Conservation (phyloP, 2,329 filamentous ascomycete species). For the Mycogone perniciosa region DNA sequence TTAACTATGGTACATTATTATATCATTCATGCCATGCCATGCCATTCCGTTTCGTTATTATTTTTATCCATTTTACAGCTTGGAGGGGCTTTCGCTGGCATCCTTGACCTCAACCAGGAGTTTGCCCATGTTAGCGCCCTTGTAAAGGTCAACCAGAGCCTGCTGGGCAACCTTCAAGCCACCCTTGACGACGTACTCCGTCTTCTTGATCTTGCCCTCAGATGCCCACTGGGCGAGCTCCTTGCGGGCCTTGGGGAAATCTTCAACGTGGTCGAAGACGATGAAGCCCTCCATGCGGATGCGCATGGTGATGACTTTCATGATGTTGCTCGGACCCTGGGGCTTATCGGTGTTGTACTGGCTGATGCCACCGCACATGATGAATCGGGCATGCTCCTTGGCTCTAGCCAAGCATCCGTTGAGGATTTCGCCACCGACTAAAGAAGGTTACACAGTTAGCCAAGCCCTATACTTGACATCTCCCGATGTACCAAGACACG, state of each 20-base stretch:
- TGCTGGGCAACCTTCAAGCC: constrained; percentile 58
- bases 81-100: constrained; percentile 15
- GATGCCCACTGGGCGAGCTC: constrained; percentile 62
- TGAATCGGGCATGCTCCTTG: constrained; percentile 56
- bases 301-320: constrained; percentile 46
- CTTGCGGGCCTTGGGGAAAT: constrained; percentile 51
- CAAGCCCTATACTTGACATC: neutral
- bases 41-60: neutral
- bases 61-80: constrained; percentile 15
- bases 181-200: constrained; percentile 65
- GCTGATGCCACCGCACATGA: constrained; percentile 65
- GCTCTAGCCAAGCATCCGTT: constrained; percentile 60
- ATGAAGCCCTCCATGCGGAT: constrained; percentile 67
- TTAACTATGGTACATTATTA: too few relatives aligned
- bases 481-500: neutral
- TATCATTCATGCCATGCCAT: too few relatives aligned
- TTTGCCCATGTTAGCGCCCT: constrained; percentile 65
- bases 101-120: constrained; percentile 50
- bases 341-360: constrained; percentile 57
- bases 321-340: constrained; percentile 50
- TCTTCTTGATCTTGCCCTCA: constrained; percentile 65
- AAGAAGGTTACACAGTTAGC: neutral
- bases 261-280: constrained; percentile 58
- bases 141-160: constrained; percentile 57
- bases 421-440: constrained; percentile 63